Percentiles rank a stretch among this genome's conserved stretches.
phyloP scores from a whole-genome alignment of 495 filamentous ascomycete genomes.

The Venustampulla echinocandica region DNA sequence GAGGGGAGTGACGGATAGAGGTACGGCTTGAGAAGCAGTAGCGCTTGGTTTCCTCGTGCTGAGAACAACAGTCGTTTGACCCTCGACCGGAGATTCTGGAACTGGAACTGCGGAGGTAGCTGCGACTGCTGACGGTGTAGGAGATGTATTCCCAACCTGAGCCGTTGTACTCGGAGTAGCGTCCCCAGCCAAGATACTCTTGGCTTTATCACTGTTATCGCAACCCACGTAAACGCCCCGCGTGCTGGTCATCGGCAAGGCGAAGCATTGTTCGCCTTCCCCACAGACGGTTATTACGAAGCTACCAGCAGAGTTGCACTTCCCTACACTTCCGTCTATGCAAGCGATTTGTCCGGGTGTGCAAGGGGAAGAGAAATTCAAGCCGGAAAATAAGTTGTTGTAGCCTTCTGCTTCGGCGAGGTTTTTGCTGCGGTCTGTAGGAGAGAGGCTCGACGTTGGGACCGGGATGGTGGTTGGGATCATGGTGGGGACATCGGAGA shows the following conservation, averaged over 20 bases:
- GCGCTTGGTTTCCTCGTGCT: too few species aligned
- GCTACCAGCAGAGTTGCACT: constrained; percentile 12
- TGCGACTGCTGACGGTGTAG: not conserved
- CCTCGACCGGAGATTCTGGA: too few species aligned
- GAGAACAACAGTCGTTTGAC: too few species aligned
- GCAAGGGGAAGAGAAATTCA: constrained; percentile 21
- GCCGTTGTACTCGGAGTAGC: not conserved
- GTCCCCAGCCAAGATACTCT: constrained; percentile 2
- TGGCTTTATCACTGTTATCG: constrained; percentile 9
- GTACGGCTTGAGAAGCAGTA: too few species aligned
- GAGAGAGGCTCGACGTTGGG: constrained; percentile 5
- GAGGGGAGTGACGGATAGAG: too few species aligned
- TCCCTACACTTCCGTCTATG: constrained; percentile 16
- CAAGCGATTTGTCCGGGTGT: constrained; percentile 16
- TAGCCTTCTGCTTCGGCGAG: constrained; percentile 22
- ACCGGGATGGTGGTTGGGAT: not conserved
- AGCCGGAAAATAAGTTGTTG: constrained; percentile 20
- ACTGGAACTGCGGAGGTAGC: too few species aligned
- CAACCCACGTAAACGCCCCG: constrained; percentile 20
- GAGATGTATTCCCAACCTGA: not conserved
- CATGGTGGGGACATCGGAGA: constrained; percentile 2
- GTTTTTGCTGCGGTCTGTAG: constrained; percentile 8
- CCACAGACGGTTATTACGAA: constrained; percentile 18
- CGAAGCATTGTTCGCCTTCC: constrained; percentile 15
- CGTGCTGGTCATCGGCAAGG: constrained; percentile 18